phyloP scores from a whole-genome alignment of 441 rosid species.

The Gossypium davidsonii region DNA sequence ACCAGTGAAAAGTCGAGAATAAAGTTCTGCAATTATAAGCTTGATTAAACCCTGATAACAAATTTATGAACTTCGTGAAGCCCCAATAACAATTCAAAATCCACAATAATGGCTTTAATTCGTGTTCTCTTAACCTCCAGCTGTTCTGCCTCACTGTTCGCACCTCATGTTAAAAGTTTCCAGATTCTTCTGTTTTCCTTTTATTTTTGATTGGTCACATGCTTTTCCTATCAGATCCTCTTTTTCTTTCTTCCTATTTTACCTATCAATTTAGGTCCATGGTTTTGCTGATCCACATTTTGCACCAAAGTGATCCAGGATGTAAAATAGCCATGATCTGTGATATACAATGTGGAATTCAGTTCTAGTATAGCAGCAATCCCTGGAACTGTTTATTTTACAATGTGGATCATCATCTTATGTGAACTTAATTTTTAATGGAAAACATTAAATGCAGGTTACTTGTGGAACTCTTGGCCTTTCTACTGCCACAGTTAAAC shows the following conservation, averaged over 20 bases:
- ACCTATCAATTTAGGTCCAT: background rate
- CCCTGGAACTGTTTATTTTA: background rate
- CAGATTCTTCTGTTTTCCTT: background rate
- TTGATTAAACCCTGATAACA: background rate
- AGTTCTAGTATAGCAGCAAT: background rate
- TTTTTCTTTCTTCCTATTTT: background rate
- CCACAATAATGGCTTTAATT: too few species aligned
- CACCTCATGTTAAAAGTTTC: background rate
- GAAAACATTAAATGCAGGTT: conserved; percentile 36
- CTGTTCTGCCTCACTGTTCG: background rate
- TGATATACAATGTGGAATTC: background rate
- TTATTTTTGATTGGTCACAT: background rate
- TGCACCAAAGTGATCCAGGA: background rate
- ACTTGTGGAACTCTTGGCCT: conserved; percentile 90
- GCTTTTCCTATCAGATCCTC: background rate
- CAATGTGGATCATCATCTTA: background rate
- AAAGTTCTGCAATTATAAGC: background rate
- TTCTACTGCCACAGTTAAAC: conserved; percentile 88
- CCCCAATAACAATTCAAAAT: background rate
- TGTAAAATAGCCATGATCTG: background rate
- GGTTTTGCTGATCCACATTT: background rate
- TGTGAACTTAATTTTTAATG: background rate
- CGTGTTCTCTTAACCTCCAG: background rate
- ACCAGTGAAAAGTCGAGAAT: background rate
- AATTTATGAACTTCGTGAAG: background rate